A percentile compares a stretch with the other conserved stretches of the same genome.
These are phyloP conservation scores for Pseudogymnoascus sp. DNA, from an alignment of 2,329 filamentous ascomycete genomes.

Conservation along the genomic window DNA sequence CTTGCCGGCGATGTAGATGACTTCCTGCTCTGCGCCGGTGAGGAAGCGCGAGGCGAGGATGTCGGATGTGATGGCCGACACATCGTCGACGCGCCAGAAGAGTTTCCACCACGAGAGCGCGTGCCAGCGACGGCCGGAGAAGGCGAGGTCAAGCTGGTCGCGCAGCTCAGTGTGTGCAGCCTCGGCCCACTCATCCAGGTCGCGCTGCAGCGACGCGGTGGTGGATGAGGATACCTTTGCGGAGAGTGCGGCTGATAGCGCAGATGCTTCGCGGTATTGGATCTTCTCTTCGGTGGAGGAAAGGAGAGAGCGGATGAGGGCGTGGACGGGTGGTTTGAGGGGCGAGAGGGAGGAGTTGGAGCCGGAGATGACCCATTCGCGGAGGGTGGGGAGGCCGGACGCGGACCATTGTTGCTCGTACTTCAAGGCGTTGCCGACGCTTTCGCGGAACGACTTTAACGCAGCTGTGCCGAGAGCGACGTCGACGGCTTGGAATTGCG, in stretches of 20 bases:
- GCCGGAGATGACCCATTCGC: slow-evolving; percentile 54
- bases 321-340: slow-evolving; percentile 58
- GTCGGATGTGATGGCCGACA: slow-evolving; percentile 72
- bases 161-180: slow-evolving; percentile 76
- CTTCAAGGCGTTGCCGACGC: slow-evolving; percentile 57
- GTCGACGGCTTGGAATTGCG: slow-evolving; percentile 53
- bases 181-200: slow-evolving; percentile 60
- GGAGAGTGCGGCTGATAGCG: slow-evolving; percentile 26
- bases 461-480: slow-evolving; percentile 53
- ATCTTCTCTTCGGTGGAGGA: slow-evolving; percentile 44
- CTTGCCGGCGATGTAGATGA: slow-evolving; percentile 75
- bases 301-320: slow-evolving; percentile 60
- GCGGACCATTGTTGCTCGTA: slow-evolving; percentile 69
- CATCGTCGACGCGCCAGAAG: slow-evolving; percentile 90
- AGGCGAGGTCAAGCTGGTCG: slow-evolving; percentile 68
- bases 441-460: slow-evolving; percentile 58
- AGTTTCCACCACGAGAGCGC: slow-evolving; percentile 89
- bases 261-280: slow-evolving; percentile 37
- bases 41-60: slow-evolving; percentile 73
- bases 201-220: slow-evolving; percentile 31
- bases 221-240: slow-evolving; percentile 24
- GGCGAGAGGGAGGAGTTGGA: slow-evolving; percentile 32
- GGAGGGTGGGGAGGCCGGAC: slow-evolving; percentile 58
- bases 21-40: slow-evolving; percentile 64
- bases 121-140: slow-evolving; percentile 67